Percentiles rank a stretch among this genome's conserved stretches.
These are phyloP conservation scores for Citrus australasica DNA, from an alignment of 345 rosid species.

Conservation along the genomic window DNA sequence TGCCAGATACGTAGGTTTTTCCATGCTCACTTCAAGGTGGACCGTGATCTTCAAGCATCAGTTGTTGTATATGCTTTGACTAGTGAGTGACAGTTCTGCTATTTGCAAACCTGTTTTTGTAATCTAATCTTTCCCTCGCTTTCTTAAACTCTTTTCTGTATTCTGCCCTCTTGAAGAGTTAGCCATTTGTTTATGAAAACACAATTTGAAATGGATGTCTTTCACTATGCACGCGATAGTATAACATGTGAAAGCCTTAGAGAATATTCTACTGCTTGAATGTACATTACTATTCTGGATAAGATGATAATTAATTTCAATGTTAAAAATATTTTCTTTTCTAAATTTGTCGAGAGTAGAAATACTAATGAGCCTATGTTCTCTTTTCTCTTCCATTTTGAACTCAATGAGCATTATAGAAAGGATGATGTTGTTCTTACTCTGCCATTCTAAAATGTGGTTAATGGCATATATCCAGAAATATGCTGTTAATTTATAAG, in stretches of 20 bases:
- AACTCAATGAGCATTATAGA: neutral
- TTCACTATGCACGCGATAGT: neutral
- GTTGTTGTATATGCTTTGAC: slow-evolving; percentile 55
- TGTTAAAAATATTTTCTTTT: neutral
- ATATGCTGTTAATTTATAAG: too few species aligned
- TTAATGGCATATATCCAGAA: too few species aligned
- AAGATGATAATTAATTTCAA: neutral
- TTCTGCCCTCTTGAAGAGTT: neutral
- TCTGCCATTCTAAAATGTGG: too few species aligned
- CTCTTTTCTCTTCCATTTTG: neutral
- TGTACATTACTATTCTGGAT: neutral
- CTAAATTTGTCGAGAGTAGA: neutral
- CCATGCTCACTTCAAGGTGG: slow-evolving; percentile 92
- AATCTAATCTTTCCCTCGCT: neutral
- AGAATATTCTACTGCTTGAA: neutral
- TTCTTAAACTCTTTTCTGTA: neutral
- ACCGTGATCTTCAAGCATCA: slow-evolving; percentile 81
- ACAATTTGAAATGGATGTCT: neutral
- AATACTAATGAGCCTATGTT: neutral
- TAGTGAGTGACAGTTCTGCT: slow-evolving; percentile 6
- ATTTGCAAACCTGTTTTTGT: neutral
- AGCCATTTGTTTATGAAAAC: neutral
- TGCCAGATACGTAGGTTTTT: slow-evolving; percentile 68
- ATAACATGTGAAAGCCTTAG: neutral
- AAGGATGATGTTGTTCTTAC: too few species aligned